phyloP scores from a whole-genome alignment of 2,329 filamentous ascomycete genomes.

The Aspergillus neotritici region DNA sequence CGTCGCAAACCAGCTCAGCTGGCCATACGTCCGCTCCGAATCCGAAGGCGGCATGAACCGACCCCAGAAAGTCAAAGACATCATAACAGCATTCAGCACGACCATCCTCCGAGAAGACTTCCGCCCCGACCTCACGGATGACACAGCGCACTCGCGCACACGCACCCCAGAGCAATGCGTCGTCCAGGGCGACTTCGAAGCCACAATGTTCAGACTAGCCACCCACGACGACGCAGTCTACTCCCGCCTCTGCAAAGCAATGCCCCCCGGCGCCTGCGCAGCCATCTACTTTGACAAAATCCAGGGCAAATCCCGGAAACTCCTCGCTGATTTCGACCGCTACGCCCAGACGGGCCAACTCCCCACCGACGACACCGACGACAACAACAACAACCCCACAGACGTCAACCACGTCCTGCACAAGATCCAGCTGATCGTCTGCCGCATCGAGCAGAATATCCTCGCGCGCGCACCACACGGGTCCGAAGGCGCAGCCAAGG shows the following conservation, averaged over 20 bases:
- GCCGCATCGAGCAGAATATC: conserved; percentile 31
- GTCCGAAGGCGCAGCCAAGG: conserved; percentile 32
- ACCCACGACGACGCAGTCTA: conserved; percentile 42
- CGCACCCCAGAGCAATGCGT: conserved; percentile 39
- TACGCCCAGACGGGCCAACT: conserved; percentile 33
- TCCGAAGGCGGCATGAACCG: conserved; percentile 30
- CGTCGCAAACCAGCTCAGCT: conserved; percentile 29
- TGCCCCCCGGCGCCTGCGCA: conserved; percentile 38
- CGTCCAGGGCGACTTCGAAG: conserved; percentile 41
- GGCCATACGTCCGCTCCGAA: conserved; percentile 29
- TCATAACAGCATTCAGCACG: conserved; percentile 42
- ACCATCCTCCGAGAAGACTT: conserved; percentile 39
- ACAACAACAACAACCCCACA: too few relatives aligned
- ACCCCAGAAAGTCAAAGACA: conserved; percentile 38
- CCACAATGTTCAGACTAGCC: conserved; percentile 42
- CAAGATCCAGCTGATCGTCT: conserved; percentile 26
- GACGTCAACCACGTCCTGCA: conserved; percentile 29
- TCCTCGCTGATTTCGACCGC: conserved; percentile 36
- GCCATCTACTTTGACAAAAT: conserved; percentile 43
- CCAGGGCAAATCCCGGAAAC: conserved; percentile 27
- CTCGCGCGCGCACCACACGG: conserved; percentile 31
- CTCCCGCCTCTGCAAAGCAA: conserved; percentile 37
- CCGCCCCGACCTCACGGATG: conserved; percentile 35
- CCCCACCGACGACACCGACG: conserved; percentile 16
- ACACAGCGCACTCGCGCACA: conserved; percentile 23